Evolutionary conservation across 208 protist genomes (phyloP).

Genomic region (Trypanosoma conorhini): DNA sequence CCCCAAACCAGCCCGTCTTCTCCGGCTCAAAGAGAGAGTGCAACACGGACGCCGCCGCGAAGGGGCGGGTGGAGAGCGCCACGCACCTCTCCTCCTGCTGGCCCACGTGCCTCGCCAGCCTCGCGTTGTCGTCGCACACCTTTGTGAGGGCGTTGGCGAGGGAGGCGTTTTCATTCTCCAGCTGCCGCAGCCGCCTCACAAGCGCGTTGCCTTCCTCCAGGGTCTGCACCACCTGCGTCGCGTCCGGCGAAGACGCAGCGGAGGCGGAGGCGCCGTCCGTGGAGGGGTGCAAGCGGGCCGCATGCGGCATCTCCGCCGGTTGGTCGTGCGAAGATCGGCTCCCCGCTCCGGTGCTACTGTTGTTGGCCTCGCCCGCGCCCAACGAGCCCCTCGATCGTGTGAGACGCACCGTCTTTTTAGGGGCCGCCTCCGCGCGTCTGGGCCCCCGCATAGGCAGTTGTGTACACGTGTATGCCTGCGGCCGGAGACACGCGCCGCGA

Average conservation of each 20-base stretch:
- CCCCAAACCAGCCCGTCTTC: conserved; percentile 82
- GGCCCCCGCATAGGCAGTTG: background rate
- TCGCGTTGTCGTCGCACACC: conserved; percentile 82
- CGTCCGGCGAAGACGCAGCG: background rate
- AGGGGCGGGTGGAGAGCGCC: conserved; percentile 34
- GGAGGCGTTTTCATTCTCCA: conserved; percentile 60
- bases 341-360: background rate
- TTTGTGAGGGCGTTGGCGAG: conserved; percentile 64
- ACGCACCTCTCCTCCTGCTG: conserved; percentile 46
- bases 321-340: background rate
- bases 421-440: background rate
- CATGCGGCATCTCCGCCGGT: background rate
- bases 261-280: background rate
- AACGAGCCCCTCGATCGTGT: background rate
- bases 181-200: conserved; percentile 57
- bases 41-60: conserved; percentile 55
- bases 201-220: conserved; percentile 59
- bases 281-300: background rate
- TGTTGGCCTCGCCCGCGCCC: background rate
- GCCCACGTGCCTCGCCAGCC: conserved; percentile 40
- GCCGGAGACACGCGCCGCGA: background rate
- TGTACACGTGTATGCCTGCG: background rate
- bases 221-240: conserved; percentile 48
- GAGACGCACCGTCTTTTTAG: conserved; percentile 8
- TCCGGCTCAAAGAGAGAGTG: conserved; percentile 76